Conservation (phyloP, 1,284 basidiomycete genomes). For the Ceratobasidium sp. region DNA sequence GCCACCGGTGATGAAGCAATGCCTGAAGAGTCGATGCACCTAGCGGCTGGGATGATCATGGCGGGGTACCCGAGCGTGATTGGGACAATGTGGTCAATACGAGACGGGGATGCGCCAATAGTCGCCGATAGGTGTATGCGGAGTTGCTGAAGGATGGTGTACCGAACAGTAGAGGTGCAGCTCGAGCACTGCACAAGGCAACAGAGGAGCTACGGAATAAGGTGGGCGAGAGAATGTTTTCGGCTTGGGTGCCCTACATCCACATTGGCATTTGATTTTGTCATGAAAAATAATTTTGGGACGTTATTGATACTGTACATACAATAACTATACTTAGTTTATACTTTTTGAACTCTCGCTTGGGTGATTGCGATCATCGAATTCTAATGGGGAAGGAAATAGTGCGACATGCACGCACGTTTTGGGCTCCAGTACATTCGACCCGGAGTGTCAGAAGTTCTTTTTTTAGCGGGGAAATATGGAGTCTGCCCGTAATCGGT, state of each 20-base stretch:
- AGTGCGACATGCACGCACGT: too few species aligned
- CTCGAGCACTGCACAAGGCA: neutral
- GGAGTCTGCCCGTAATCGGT: too few species aligned
- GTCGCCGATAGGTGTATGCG: conserved; percentile 3
- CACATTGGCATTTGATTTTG: neutral
- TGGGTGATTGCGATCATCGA: too few species aligned
- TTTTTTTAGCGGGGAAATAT: too few species aligned
- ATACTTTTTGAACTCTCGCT: too few species aligned
- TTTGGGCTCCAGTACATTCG: too few species aligned
- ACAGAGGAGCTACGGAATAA: neutral
- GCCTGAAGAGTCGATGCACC: conserved; percentile 16
- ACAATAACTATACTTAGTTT: too few species aligned
- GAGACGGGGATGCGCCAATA: neutral
- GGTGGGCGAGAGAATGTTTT: neutral
- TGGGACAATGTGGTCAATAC: conserved; percentile 14
- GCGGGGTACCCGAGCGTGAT: conserved; percentile 4
- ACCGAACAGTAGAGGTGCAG: neutral
- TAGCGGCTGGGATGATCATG: conserved; percentile 18
- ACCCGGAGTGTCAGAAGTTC: too few species aligned
- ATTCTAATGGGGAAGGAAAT: too few species aligned
- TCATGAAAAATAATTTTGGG: neutral
- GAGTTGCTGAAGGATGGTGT: conserved; percentile 1
- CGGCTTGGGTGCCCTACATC: neutral
- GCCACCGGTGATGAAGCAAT: conserved; percentile 1
- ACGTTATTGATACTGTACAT: too few species aligned